These are phyloP conservation scores for Clavulina sp. DNA, from an alignment of 768 basidiomycete genomes.

Conservation along the genomic window DNA sequence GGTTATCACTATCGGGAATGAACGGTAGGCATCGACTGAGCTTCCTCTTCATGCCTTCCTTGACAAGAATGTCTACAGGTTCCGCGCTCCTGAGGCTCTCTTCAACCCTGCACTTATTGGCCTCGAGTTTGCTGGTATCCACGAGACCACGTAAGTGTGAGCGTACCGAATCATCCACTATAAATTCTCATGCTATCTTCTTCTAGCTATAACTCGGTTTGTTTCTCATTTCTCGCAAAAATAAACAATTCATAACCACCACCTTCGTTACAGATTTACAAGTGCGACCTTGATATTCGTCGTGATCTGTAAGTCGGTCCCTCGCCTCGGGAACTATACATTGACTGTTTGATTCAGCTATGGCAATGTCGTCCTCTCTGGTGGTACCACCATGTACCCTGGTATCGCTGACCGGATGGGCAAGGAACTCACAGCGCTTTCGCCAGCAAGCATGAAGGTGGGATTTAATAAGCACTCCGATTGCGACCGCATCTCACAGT, in stretches of 20 bases:
- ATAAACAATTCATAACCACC: neutral
- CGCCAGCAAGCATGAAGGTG: constrained; percentile 74
- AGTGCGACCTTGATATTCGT: constrained; percentile 27
- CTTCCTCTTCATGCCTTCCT: neutral
- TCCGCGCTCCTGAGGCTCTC: constrained; percentile 42
- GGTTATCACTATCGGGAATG: constrained; percentile 88
- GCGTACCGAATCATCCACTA: neutral
- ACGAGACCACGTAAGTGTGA: constrained; percentile 57
- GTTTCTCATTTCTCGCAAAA: too few relatives aligned
- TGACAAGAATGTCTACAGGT: constrained; percentile 18
- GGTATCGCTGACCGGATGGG: constrained; percentile 94
- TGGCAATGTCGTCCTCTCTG: constrained; percentile 67
- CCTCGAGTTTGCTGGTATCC: constrained; percentile 76
- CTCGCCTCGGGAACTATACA: neutral
- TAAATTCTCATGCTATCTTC: neutral
- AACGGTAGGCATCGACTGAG: constrained; percentile 32
- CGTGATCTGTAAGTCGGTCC: constrained; percentile 22
- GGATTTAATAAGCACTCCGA: constrained; percentile 10
- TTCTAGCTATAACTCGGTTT: constrained; percentile 38
- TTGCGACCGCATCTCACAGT: neutral
- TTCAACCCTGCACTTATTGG: constrained; percentile 62
- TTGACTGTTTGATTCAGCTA: constrained; percentile 16
- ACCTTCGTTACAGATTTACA: constrained; percentile 14
- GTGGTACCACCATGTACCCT: constrained; percentile 91
- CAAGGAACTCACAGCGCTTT: constrained; percentile 73